Evolutionary conservation across 2,329 filamentous ascomycete species (phyloP), one percentile per base, ranked within the genome.

Genomic region (Davidsoniella eucalypti): DNA sequence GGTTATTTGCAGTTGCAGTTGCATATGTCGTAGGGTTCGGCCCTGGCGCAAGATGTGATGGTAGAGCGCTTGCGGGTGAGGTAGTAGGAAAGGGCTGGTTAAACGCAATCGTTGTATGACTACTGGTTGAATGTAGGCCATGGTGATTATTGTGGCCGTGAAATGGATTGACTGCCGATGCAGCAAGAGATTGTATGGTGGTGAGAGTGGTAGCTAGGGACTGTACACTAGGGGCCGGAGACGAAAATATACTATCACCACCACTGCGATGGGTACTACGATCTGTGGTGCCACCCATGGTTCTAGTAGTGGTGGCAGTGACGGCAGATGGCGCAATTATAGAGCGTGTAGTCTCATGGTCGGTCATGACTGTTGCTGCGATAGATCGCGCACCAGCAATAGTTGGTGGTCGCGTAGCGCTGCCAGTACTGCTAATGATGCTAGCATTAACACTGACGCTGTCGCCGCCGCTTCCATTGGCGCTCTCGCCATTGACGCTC

Each of bases 151-250:
- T 21, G 18, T 21, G 18, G 18, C 18, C 18, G 18, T 21, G 18
- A 4, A 21, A 21, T 67, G 67, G 44, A 67, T 43, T 42, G 52
- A 52, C 43, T 55, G 48, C 54, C 55, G 25, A 64, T 66, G 52
- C 61, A 67, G 77, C 75, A 18, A 78, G 70, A 1, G 85, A 90
- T 59, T 90, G 85, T 53, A 93, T 87, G 0, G 85, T 93, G 0
- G 86, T 92, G 50, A 93, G 69, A 1, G 85, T 92, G 0, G 85
- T 92, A 1, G 85, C 85, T 49, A 93, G 69, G 2, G 84, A 90
- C 54, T 80, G 81, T 44, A 87, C 78, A 6, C 84, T 90, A 23
- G 84, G 84, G 33, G 84, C 82, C 1, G 85, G 84, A 10, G 84
- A 88, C 16, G 84, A 88, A 62, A 90, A 90, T 37, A 83, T 87